These are phyloP conservation scores for Lomentospora prolificans DNA, from an alignment of 2,329 filamentous ascomycete species.

Conservation along the genomic window DNA sequence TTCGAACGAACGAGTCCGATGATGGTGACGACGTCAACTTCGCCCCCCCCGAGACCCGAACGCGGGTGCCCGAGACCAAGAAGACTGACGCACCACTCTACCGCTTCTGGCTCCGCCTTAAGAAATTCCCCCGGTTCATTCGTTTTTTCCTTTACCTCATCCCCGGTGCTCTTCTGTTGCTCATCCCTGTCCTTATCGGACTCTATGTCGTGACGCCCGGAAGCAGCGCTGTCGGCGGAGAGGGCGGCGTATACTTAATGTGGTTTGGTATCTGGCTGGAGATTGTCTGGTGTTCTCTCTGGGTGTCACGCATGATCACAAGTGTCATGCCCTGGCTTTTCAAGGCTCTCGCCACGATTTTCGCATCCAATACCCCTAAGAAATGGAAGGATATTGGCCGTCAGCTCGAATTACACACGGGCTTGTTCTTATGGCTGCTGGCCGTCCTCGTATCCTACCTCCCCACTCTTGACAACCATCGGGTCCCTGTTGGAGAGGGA, in stretches of 20 bases:
- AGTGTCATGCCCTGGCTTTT: constrained; percentile 39
- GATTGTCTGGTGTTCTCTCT: constrained; percentile 84
- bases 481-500: constrained; percentile 21
- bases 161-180: constrained; percentile 32
- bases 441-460: constrained; percentile 78
- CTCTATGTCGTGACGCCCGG: constrained; percentile 26
- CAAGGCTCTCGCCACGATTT: constrained; percentile 52
- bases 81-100: constrained; percentile 15
- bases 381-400: constrained; percentile 89
- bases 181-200: constrained; percentile 37
- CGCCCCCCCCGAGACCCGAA: constrained; percentile 10
- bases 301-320: constrained; percentile 56
- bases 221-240: constrained; percentile 42
- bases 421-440: constrained; percentile 87
- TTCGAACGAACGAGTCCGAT: background rate
- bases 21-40: constrained; percentile 5
- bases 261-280: constrained; percentile 97
- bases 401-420: constrained; percentile 74
- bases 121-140: constrained; percentile 39
- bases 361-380: constrained; percentile 74
- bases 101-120: constrained; percentile 33
- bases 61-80: background rate
- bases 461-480: constrained; percentile 62
- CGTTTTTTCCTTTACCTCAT: constrained; percentile 39
- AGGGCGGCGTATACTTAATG: constrained; percentile 66